These are phyloP conservation scores for Chaetothyriales sp. DNA, from an alignment of 2,329 filamentous ascomycete genomes.

Conservation along the genomic window DNA sequence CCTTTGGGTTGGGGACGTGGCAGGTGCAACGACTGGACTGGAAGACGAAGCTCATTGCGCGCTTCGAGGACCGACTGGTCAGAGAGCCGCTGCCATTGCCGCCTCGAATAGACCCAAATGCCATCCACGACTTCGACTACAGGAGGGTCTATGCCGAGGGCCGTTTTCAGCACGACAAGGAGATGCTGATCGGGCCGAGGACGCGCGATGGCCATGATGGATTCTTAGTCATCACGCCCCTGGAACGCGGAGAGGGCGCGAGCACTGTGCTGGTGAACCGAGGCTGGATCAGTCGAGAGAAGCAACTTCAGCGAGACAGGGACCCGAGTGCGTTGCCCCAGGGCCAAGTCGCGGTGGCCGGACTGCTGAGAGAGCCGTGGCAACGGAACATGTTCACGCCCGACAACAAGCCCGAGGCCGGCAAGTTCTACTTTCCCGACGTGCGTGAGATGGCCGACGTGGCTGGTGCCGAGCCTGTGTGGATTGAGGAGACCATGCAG, in stretches of 20 bases:
- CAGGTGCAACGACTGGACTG: slow-evolving; percentile 84
- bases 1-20: slow-evolving; percentile 85
- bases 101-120: slow-evolving; percentile 65
- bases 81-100: slow-evolving; percentile 76
- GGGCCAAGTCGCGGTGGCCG: slow-evolving; percentile 66
- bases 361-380: slow-evolving; percentile 74
- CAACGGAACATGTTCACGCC: slow-evolving; percentile 98
- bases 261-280: slow-evolving; percentile 75
- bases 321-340: slow-evolving; percentile 48
- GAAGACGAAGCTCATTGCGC: slow-evolving; percentile 87
- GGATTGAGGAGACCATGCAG: slow-evolving; percentile 91
- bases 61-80: slow-evolving; percentile 80
- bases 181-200: slow-evolving; percentile 91
- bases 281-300: slow-evolving; percentile 78
- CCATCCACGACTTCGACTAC: slow-evolving; percentile 81
- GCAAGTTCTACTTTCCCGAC: slow-evolving; percentile 91
- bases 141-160: slow-evolving; percentile 67
- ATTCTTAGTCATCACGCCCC: slow-evolving; percentile 79
- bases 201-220: slow-evolving; percentile 81
- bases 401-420: slow-evolving; percentile 66
- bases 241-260: slow-evolving; percentile 52
- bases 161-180: slow-evolving; percentile 67
- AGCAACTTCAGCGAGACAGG: slow-evolving; percentile 50
- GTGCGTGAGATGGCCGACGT: slow-evolving; percentile 78
- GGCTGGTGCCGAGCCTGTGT: slow-evolving; percentile 73